Percentiles rank a stretch among this genome's conserved stretches.
Conservation (phyloP, 106 monocot genomes). For the Apostasia shenzhenica region DNA sequence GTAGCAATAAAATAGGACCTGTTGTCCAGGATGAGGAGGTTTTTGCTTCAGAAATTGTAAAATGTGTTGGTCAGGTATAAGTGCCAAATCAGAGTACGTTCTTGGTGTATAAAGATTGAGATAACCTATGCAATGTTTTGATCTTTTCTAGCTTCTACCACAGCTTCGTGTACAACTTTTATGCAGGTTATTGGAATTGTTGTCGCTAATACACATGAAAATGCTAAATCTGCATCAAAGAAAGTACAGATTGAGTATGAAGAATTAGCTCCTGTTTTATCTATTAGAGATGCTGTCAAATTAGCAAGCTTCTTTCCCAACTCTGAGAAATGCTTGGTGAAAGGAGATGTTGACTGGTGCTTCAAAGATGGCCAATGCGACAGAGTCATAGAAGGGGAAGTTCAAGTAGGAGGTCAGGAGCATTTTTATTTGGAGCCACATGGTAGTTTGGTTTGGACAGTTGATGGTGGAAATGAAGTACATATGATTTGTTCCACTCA, state of each 20-base stretch:
- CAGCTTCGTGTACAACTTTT: neutral
- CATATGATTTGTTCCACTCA: conserved; percentile 99
- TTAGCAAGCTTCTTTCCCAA: conserved; percentile 64
- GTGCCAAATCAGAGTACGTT: neutral
- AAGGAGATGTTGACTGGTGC: conserved; percentile 74
- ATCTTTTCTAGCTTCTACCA: neutral
- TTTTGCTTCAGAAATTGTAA: conserved; percentile 86
- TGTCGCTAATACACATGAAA: conserved; percentile 97
- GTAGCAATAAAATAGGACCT: conserved; percentile 67
- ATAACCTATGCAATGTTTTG: neutral
- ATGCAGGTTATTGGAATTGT: conserved; percentile 80
- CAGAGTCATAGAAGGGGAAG: conserved; percentile 81
- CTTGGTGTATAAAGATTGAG: neutral
- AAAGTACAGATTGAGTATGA: conserved; percentile 72
- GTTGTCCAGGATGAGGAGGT: conserved; percentile 80
- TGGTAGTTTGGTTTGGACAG: conserved; percentile 79
- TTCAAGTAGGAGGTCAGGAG: conserved; percentile 94
- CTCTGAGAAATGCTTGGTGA: conserved; percentile 42
- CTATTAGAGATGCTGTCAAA: conserved; percentile 73
- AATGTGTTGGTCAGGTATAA: conserved; percentile 97
- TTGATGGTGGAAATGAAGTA: conserved; percentile 96
- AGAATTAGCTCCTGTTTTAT: conserved; percentile 72
- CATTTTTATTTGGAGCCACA: conserved; percentile 98
- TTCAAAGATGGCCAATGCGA: conserved; percentile 70
- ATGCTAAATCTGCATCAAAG: conserved; percentile 78